These are phyloP conservation scores for Spongispora temasekensis DNA, from an alignment of 1,284 basidiomycete species.

Conservation along the genomic window DNA sequence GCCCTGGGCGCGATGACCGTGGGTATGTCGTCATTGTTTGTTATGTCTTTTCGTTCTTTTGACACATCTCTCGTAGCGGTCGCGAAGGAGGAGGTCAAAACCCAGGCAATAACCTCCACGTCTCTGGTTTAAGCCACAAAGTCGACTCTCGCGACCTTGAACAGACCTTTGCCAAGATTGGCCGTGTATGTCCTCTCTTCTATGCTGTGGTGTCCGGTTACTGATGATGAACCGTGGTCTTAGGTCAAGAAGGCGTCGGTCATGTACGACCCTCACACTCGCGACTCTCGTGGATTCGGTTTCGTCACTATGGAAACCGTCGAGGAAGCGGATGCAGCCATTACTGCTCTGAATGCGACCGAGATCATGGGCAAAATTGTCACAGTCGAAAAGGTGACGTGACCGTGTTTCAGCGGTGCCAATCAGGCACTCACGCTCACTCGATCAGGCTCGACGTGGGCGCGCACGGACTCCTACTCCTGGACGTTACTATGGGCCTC, in stretches of 20 bases:
- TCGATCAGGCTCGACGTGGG: constrained; percentile 86
- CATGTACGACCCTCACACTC: constrained; percentile 96
- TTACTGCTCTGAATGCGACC: constrained; percentile 80
- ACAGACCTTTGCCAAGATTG: constrained; percentile 85
- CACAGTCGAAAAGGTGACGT: constrained; percentile 80
- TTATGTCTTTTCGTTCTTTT: no score
- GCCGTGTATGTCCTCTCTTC: constrained; percentile 63
- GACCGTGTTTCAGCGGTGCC: neutral
- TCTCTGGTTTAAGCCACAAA: constrained; percentile 81
- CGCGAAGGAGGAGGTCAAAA: constrained; percentile 55
- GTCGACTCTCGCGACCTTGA: constrained; percentile 89
- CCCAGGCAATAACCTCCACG: constrained; percentile 96
- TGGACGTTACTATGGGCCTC: constrained; percentile 91
- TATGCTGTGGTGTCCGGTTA: no score
- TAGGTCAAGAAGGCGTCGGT: constrained; percentile 88
- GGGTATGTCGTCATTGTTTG: no score
- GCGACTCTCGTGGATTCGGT: constrained; percentile 95
- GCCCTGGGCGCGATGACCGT: constrained; percentile 57
- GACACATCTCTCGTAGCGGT: constrained; percentile 11
- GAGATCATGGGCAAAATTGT: constrained; percentile 86
- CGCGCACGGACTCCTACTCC: constrained; percentile 95
- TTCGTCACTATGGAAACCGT: constrained; percentile 93
- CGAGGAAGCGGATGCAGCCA: constrained; percentile 90
- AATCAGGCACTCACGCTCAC: constrained; percentile 10
- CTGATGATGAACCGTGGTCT: constrained; percentile 11